These are phyloP conservation scores for Saccharomycopsis oosterbeekiorum DNA, from an alignment of 805 yeast genomes.

Conservation along the genomic window DNA sequence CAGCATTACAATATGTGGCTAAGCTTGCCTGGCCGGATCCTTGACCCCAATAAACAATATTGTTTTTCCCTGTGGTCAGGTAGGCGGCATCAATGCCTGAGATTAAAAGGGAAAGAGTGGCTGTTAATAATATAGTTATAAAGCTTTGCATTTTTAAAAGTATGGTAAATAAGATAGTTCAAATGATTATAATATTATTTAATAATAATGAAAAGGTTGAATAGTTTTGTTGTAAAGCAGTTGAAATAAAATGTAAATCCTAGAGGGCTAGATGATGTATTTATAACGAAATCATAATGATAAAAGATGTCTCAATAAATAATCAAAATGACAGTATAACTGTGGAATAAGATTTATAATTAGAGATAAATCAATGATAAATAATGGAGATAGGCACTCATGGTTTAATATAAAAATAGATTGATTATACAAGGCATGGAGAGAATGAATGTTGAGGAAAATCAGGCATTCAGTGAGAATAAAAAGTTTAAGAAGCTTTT, in stretches of 20 bases:
- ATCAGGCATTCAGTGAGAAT: background rate
- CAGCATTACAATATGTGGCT: conserved; percentile 42
- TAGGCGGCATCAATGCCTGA: conserved; percentile 6
- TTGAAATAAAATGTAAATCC: too few relatives aligned
- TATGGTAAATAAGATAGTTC: background rate
- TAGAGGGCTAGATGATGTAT: background rate
- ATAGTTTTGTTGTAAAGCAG: too few relatives aligned
- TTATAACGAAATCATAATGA: too few relatives aligned
- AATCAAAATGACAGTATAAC: background rate
- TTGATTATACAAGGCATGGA: background rate
- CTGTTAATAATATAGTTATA: background rate
- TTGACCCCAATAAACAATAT: conserved; percentile 70
- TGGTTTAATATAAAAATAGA: background rate
- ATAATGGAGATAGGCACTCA: background rate
- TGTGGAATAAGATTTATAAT: background rate
- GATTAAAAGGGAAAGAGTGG: background rate
- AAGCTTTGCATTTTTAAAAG: background rate
- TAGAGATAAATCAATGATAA: background rate
- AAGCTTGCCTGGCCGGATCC: conserved; percentile 36
- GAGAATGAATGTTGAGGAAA: background rate
- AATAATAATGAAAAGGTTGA: too few relatives aligned
- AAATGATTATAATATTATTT: too few relatives aligned
- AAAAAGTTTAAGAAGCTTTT: background rate
- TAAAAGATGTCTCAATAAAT: too few relatives aligned
- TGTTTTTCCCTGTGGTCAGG: conserved; percentile 28